Evolutionary conservation across 73 alveolate species (phyloP).

Genomic region (Paramecium octaurelia): DNA sequence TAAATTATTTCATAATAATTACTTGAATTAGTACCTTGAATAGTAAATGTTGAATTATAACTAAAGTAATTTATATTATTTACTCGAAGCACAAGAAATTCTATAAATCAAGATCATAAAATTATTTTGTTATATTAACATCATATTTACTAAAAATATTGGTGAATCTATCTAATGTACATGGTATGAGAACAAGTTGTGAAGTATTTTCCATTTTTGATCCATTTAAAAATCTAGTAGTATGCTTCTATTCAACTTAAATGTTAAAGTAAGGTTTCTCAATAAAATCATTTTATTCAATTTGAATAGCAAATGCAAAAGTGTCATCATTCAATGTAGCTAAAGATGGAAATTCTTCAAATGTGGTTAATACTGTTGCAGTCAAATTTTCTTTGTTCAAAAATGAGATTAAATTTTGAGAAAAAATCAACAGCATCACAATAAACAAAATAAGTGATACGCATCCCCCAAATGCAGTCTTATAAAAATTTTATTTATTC

Average conservation of each 20-base stretch:
- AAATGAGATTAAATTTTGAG: slow-evolving; percentile 14
- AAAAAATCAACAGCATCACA: not conserved
- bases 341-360: not conserved
- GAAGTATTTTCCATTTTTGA: not conserved
- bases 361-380: not conserved
- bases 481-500: slow-evolving; percentile 15
- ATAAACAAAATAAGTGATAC: not conserved
- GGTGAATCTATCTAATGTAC: not conserved
- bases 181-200: not conserved
- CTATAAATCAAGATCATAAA: not conserved
- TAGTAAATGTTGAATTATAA: not conserved
- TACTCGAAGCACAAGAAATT: not conserved
- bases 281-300: not conserved
- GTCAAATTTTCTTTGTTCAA: not conserved
- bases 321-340: not conserved
- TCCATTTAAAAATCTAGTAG: not conserved
- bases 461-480: slow-evolving; percentile 32
- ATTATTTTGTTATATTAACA: not conserved
- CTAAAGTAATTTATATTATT: not conserved
- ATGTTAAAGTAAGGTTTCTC: not conserved
- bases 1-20: not conserved
- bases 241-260: not conserved
- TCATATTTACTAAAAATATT: not conserved
- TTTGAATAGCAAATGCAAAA: not conserved
- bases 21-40: slow-evolving; percentile 22